A percentile compares a stretch with the other conserved stretches of the same genome.
phyloP scores from a whole-genome alignment of 805 yeast species.

The Wickerhamiella domercqiae region DNA sequence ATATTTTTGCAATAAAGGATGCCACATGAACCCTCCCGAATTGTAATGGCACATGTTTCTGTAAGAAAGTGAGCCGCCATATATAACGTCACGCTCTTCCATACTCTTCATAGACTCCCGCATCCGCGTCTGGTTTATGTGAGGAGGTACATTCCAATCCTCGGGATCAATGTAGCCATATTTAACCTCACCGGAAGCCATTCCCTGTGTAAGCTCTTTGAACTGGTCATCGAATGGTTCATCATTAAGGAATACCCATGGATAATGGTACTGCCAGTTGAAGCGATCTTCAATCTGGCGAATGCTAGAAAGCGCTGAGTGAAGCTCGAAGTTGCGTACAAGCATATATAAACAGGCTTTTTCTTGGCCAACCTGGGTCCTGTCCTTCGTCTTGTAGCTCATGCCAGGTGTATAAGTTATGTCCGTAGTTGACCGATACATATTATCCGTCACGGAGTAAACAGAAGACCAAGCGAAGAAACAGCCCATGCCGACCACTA shows the following conservation, averaged over 20 bases:
- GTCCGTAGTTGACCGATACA: constrained; percentile 5
- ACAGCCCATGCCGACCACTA: not conserved
- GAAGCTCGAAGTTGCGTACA: constrained; percentile 65
- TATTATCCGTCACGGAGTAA: not conserved
- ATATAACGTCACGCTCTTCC: constrained; percentile 36
- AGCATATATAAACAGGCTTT: constrained; percentile 83
- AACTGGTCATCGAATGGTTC: constrained; percentile 73
- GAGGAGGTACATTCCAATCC: constrained; percentile 67
- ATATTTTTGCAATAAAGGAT: constrained; percentile 51
- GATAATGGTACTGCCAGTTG: constrained; percentile 65
- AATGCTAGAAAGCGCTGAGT: constrained; percentile 61
- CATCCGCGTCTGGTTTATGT: constrained; percentile 46
- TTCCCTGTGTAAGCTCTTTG: constrained; percentile 44
- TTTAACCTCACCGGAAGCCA: constrained; percentile 61
- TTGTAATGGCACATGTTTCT: constrained; percentile 94
- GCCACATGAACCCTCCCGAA: constrained; percentile 79
- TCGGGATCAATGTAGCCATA: constrained; percentile 71
- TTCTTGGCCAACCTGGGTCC: constrained; percentile 36
- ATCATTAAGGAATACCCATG: constrained; percentile 92
- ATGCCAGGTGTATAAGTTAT: constrained; percentile 18
- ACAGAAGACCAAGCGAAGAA: not conserved
- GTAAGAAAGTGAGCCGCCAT: constrained; percentile 52
- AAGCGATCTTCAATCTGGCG: constrained; percentile 83
- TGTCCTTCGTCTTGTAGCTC: constrained; percentile 13
- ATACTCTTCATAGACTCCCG: constrained; percentile 32